Percentiles rank a stretch among this genome's conserved stretches.
Evolutionary conservation across 257 asterid genomes (phyloP).

Genomic region (Ophiorrhiza pumila): DNA sequence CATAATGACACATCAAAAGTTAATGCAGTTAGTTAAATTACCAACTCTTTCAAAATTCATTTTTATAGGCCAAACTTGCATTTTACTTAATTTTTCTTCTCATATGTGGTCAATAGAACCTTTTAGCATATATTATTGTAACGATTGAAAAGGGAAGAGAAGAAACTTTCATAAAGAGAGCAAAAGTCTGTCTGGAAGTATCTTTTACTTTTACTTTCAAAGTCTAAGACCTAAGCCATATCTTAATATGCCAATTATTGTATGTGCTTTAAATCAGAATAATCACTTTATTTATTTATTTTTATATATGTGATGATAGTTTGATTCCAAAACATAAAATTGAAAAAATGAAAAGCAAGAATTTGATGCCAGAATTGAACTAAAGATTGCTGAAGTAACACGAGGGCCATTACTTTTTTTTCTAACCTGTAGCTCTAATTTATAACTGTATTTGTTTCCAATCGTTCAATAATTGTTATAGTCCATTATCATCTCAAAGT

Average conservation of each 20-base stretch:
- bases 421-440: too few relatives aligned
- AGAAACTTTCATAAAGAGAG: not conserved
- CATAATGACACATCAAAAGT: too few relatives aligned
- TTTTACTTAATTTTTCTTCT: too few relatives aligned
- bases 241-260: not conserved
- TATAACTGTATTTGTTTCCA: too few relatives aligned
- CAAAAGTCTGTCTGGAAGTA: not conserved
- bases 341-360: not conserved
- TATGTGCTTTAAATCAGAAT: not conserved
- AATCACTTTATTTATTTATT: not conserved
- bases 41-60: too few relatives aligned
- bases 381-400: constrained; percentile 1
- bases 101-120: too few relatives aligned
- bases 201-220: not conserved
- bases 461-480: not conserved
- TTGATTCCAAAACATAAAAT: not conserved
- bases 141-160: not conserved
- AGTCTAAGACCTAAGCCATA: not conserved
- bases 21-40: too few relatives aligned
- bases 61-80: too few relatives aligned
- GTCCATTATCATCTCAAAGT: not conserved
- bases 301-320: not conserved
- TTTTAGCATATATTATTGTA: too few relatives aligned
- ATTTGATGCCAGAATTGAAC: constrained; percentile 6
- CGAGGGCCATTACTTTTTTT: constrained; percentile 8